These are phyloP conservation scores for Rubia balearica DNA, from an alignment of 305 asterid genomes.

Conservation along the genomic window DNA sequence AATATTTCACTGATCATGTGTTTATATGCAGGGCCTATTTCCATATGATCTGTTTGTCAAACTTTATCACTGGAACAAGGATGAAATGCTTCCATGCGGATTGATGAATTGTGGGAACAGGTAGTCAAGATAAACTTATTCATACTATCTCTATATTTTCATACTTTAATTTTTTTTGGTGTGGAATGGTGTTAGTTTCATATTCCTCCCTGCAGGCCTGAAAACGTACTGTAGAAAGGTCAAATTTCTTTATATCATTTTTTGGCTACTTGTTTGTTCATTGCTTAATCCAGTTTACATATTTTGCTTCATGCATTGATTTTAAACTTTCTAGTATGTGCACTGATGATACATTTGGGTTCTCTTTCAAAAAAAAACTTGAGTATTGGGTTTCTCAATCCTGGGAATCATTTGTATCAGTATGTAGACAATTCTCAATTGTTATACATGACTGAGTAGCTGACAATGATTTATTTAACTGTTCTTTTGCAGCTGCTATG, in stretches of 20 bases:
- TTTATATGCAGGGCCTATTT: constrained; percentile 55
- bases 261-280: no score
- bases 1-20: constrained; percentile 24
- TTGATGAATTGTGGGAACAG: constrained; percentile 83
- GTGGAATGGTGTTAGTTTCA: neutral
- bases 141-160: neutral
- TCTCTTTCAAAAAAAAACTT: neutral
- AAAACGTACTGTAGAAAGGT: no score
- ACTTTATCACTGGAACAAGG: constrained; percentile 63
- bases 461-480: constrained; percentile 1
- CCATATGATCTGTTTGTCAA: constrained; percentile 66
- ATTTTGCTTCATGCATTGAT: no score
- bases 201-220: neutral
- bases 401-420: neutral
- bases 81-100: constrained; percentile 62
- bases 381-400: neutral
- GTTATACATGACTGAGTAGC: constrained; percentile 7
- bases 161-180: neutral
- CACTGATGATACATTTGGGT: neutral
- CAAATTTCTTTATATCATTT: no score
- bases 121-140: constrained; percentile 25
- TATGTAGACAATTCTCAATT: constrained; percentile 1
- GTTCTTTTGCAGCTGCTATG: constrained; percentile 66
- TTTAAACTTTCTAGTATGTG: no score
- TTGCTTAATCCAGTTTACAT: no score